These are phyloP conservation scores for Fusarium chuoi DNA, from an alignment of 2,329 filamentous ascomycete genomes.

Conservation along the genomic window DNA sequence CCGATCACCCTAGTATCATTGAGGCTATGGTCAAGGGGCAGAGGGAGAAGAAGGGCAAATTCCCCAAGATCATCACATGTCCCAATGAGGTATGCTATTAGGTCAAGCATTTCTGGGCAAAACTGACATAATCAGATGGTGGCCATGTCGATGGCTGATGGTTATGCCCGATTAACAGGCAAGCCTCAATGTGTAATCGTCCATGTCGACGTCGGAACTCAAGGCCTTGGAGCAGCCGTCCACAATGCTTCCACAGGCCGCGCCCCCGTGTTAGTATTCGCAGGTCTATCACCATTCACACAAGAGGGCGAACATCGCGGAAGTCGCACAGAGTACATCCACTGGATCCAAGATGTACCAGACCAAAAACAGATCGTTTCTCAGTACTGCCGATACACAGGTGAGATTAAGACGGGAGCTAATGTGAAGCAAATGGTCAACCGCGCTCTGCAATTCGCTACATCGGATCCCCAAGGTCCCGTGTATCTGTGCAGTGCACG, in stretches of 20 bases:
- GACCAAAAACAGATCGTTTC: conserved; percentile 83
- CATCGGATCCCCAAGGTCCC: conserved; percentile 79
- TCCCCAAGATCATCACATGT: conserved; percentile 80
- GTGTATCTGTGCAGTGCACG: conserved; percentile 82
- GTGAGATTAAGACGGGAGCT: conserved; percentile 83
- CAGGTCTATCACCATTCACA: conserved; percentile 80
- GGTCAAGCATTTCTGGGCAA: accelerated
- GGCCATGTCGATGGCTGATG: conserved; percentile 85
- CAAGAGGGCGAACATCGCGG: conserved; percentile 81
- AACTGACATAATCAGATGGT: conserved; percentile 70
- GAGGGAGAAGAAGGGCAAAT: conserved; percentile 70
- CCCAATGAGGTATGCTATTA: conserved; percentile 73
- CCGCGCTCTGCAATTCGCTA: conserved; percentile 84
- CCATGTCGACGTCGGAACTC: conserved; percentile 85
- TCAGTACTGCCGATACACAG: conserved; percentile 87
- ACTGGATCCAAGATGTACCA: conserved; percentile 87
- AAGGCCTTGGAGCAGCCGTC: conserved; percentile 79
- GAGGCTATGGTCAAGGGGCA: conserved; percentile 84
- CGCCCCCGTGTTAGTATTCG: conserved; percentile 80
- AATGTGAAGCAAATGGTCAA: conserved; percentile 93
- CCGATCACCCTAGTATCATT: conserved; percentile 79
- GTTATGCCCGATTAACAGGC: conserved; percentile 77
- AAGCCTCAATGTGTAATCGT: conserved; percentile 82
- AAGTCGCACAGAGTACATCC: conserved; percentile 84
- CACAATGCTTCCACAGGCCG: conserved; percentile 82